Percentiles rank a stretch among this genome's conserved stretches.
phyloP scores from a whole-genome alignment of 306 rosid genomes.

The Mimosa pudica region DNA sequence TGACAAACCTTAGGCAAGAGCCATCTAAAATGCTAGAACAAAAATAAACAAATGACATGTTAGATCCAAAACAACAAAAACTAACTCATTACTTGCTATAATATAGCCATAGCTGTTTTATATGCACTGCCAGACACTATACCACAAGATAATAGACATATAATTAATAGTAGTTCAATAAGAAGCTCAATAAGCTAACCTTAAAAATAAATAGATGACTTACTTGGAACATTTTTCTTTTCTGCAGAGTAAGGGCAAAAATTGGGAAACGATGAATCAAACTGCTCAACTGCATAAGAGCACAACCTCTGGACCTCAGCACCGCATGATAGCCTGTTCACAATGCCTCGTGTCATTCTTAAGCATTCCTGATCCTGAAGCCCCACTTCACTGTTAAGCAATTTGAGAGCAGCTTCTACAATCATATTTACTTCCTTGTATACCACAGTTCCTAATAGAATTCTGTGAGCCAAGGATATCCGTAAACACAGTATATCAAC shows the following conservation, averaged over 20 bases:
- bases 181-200: constrained; percentile 23
- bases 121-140: not conserved
- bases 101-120: not conserved
- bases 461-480: constrained; percentile 65
- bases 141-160: constrained; percentile 11
- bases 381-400: constrained; percentile 73
- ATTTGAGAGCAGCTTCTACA: constrained; percentile 62
- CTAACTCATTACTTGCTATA: constrained; percentile 9
- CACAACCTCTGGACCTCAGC: constrained; percentile 87
- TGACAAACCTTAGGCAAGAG: constrained; percentile 17
- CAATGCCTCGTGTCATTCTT: constrained; percentile 76
- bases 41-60: constrained; percentile 17
- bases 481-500: constrained; percentile 75
- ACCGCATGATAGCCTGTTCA: constrained; percentile 88
- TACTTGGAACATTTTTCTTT: constrained; percentile 59
- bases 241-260: constrained; percentile 36
- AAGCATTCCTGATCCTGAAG: constrained; percentile 72
- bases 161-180: not conserved
- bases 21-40: not conserved
- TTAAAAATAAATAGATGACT: constrained; percentile 38
- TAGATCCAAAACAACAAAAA: constrained; percentile 33
- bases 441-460: constrained; percentile 64
- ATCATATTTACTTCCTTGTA: constrained; percentile 58
- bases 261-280: constrained; percentile 56
- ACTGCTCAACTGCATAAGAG: constrained; percentile 64